A percentile compares a stretch with the other conserved stretches of the same genome.
Conservation (phyloP, 2,329 filamentous ascomycete genomes). For the Stromatinia cepivora region DNA sequence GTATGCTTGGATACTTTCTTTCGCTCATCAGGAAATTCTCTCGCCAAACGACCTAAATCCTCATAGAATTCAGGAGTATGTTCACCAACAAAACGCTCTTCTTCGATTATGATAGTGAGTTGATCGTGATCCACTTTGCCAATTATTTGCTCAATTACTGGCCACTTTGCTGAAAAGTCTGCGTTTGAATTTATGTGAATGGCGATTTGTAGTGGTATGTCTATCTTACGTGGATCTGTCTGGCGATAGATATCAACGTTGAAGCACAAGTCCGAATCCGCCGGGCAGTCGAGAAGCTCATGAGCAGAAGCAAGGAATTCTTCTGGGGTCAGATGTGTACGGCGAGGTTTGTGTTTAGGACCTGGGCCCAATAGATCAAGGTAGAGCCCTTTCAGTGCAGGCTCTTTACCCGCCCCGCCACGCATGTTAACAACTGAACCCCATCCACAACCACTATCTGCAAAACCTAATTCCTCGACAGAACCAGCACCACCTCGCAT, state of each 20-base stretch:
- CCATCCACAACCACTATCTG: not conserved
- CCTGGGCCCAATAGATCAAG: not conserved
- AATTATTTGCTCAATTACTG: not conserved
- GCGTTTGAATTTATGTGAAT: not conserved
- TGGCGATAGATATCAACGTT: slow-evolving; percentile 14
- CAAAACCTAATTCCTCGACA: slow-evolving; percentile 5
- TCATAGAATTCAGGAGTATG: slow-evolving; percentile 1
- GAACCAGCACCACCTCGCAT: slow-evolving; percentile 18
- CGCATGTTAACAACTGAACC: slow-evolving; percentile 13
- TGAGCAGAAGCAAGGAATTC: slow-evolving; percentile 11
- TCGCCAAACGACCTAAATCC: not conserved
- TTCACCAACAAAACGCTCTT: not conserved
- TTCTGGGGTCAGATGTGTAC: slow-evolving; percentile 3
- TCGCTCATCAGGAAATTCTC: slow-evolving; percentile 10
- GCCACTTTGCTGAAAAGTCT: not conserved
- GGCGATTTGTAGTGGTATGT: not conserved
- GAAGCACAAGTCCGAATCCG: not conserved
- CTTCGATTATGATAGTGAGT: slow-evolving; percentile 14
- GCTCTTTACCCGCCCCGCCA: not conserved
- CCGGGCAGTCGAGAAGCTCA: not conserved
- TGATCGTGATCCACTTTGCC: slow-evolving; percentile 18
- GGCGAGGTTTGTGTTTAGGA: not conserved
- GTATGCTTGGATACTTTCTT: not conserved
- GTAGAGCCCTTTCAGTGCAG: not conserved
- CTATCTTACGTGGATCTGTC: slow-evolving; percentile 13